A percentile compares a stretch with the other conserved stretches of the same genome.
phyloP scores from a whole-genome alignment of 2,329 filamentous ascomycete genomes.

The Zopfia rhizophila region DNA sequence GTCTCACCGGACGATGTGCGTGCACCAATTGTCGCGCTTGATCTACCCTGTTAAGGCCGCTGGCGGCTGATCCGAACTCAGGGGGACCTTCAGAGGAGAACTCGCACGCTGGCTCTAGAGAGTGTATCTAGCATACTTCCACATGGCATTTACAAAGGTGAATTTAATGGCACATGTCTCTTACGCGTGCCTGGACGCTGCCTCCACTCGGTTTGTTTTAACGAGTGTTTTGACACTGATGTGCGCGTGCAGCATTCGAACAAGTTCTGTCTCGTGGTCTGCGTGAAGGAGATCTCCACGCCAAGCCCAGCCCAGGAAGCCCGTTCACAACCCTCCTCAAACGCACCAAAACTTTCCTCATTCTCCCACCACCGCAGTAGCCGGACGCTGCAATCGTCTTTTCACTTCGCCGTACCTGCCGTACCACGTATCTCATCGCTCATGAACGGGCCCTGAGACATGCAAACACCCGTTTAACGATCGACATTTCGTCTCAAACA shows the following conservation, averaged over 20 bases:
- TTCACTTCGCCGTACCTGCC: not conserved
- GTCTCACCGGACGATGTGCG: too few relatives aligned
- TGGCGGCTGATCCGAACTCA: not conserved
- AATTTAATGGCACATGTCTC: too few relatives aligned
- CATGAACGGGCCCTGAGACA: constrained; percentile 9
- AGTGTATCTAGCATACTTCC: too few relatives aligned
- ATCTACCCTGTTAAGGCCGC: not conserved
- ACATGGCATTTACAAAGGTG: too few relatives aligned
- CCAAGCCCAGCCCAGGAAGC: not conserved
- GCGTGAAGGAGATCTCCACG: not conserved
- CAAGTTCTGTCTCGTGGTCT: not conserved
- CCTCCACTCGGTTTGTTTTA: too few relatives aligned
- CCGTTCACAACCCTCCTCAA: not conserved
- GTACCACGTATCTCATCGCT: not conserved
- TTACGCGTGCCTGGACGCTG: too few relatives aligned
- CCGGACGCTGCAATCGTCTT: constrained; percentile 1
- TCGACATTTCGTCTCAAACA: constrained; percentile 18
- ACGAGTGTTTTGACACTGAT: too few relatives aligned
- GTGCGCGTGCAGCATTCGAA: not conserved
- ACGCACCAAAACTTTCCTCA: not conserved
- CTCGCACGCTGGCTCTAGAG: not conserved
- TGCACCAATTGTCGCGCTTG: too few relatives aligned
- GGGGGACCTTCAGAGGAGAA: not conserved
- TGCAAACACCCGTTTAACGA: constrained; percentile 20
- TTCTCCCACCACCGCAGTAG: constrained; percentile 6